Evolutionary conservation across 805 yeast genomes (phyloP), one percentile per base, ranked within the genome.

Genomic region (Candida vartiovaarae): DNA sequence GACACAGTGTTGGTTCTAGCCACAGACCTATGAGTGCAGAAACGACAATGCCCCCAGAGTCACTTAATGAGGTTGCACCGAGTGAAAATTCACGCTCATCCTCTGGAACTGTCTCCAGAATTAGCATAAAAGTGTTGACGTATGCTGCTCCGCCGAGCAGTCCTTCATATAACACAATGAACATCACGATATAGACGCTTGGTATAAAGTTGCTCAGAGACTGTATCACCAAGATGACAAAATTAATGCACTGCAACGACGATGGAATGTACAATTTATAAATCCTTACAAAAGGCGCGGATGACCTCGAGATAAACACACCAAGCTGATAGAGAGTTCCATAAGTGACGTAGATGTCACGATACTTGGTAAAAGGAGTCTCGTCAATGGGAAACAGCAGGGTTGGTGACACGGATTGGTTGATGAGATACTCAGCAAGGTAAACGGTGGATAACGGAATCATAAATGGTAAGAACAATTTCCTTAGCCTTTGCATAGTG

Each of bases 351-450:
- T 91, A 91, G 4, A 86, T 83, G 55, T 91, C 98, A 49, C 97
- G 72, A 60, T 75, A 87, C 20, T 75, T 65, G 2, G 64, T 56
- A 55, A 89, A 85, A 3, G 95, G 95, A 60, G 83, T 71, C 25
- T 75, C 71, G 1, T 78, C 76, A 4, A 88, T 54, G 0, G 91
- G 90, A 56, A 84, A 91, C 6, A 91, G 65, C 36, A 91, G 65
- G 0, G 97, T 90, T 2, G 98, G 97, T 0, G 95, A 74, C 1
- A 91, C 75, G 0, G 96, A 96, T 61, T 91, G 98, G 60, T 91
- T 91, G 47, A 91, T 91, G 24, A 82, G 69, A 58, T 91, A 91
- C 57, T 91, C 98, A 4, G 87, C 78, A 24, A 87, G 65, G 62
- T 91, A 93, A 1, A 91, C 99, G 0, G 89, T 63, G 45, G 83